Conservation (phyloP, 495 filamentous ascomycete species). For the Cercophora samala region DNA sequence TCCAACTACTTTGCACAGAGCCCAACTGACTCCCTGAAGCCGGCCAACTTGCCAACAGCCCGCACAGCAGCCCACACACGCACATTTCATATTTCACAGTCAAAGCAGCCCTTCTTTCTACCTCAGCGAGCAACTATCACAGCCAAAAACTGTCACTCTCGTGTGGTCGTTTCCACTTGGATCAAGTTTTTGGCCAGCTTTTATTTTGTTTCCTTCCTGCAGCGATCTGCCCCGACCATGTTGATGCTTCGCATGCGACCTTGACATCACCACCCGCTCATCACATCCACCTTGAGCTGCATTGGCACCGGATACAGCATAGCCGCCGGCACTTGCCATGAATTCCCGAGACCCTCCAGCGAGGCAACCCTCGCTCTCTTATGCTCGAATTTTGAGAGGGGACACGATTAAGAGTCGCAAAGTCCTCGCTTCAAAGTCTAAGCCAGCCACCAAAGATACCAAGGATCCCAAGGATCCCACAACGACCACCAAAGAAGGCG, state of each 20-base stretch:
- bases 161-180: background rate
- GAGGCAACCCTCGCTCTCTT: slow-evolving; percentile 10
- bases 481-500: background rate
- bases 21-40: background rate
- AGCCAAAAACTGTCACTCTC: no score
- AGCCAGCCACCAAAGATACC: background rate
- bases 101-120: background rate
- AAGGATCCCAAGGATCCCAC: background rate
- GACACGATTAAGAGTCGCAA: slow-evolving; percentile 20
- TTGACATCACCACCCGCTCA: slow-evolving; percentile 10
- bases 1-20: background rate
- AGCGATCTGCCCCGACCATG: slow-evolving; percentile 2
- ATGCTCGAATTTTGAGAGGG: slow-evolving; percentile 9
- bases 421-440: slow-evolving; percentile 7
- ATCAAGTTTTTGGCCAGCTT: background rate
- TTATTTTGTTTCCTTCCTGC: slow-evolving; percentile 7
- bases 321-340: slow-evolving; percentile 7
- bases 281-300: slow-evolving; percentile 3
- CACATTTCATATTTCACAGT: background rate
- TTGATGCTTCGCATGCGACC: slow-evolving; percentile 2
- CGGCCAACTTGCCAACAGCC: background rate
- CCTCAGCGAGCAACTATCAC: background rate
- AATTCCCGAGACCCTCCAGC: background rate
- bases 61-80: background rate
- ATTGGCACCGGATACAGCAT: background rate